Conservation (phyloP, 73 alveolate species). For the Blepharisma japonicum region DNA sequence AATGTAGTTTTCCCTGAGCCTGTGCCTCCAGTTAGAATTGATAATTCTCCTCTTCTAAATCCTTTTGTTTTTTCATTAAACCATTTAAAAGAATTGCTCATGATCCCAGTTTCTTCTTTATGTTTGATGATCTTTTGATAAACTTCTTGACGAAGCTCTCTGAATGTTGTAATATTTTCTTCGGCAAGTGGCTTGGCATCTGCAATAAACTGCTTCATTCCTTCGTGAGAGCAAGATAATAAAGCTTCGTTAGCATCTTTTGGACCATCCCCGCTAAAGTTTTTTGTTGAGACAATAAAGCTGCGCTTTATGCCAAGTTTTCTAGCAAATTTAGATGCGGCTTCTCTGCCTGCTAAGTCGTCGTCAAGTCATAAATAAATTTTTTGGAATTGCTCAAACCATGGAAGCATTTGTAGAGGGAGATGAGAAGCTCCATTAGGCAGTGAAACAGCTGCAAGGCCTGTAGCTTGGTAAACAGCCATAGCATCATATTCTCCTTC, state of each 20-base stretch:
- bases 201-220: constrained; percentile 35
- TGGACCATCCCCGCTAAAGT: constrained; percentile 35
- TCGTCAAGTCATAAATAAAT: constrained; percentile 80
- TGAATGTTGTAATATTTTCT: constrained; percentile 50
- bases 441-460: constrained; percentile 74
- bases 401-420: constrained; percentile 71
- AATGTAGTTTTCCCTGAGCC: constrained; percentile 92
- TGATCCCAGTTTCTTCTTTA: constrained; percentile 52
- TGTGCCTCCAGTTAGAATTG: constrained; percentile 85
- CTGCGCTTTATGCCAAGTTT: constrained; percentile 63
- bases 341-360: constrained; percentile 67
- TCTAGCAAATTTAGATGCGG: constrained; percentile 58
- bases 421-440: constrained; percentile 85
- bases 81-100: constrained; percentile 51
- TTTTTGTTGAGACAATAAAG: constrained; percentile 49
- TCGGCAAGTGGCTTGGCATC: constrained; percentile 52
- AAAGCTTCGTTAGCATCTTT: constrained; percentile 86
- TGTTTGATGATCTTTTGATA: constrained; percentile 37
- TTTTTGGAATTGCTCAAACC: constrained; percentile 70
- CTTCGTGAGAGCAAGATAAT: constrained; percentile 31
- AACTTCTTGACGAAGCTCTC: constrained; percentile 52
- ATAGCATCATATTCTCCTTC: constrained; percentile 96
- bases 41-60: constrained; percentile 80
- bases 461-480: constrained; percentile 84
- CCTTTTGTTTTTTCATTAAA: constrained; percentile 72